Evolutionary conservation across 2,329 filamentous ascomycete genomes (phyloP), one percentile per base, ranked within the genome.

Genomic region (Talaromyces sp.): DNA sequence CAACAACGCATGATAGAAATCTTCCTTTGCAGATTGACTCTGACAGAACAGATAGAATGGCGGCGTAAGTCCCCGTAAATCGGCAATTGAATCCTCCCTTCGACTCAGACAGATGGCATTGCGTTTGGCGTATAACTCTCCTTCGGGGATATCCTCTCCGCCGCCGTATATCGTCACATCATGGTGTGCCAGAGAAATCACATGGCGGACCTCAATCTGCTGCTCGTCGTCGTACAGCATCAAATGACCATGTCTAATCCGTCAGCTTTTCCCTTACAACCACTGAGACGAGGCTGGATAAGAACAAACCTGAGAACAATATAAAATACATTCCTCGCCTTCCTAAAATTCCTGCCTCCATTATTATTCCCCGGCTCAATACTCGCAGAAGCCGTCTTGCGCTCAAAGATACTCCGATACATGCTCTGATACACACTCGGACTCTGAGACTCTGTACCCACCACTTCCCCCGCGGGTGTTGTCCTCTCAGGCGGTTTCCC

Each of bases 151-250:
- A 62, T 82, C 79, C 14, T 89, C 88, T 64, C 88, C 90, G 33
- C 93, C 94, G 7, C 89, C 91, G 77, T 93, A 95, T 72, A 98
- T 87, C 71, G 89, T 90, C 64, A 98, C 86, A 69, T 79, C 73
- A 79, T 98, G 92, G 72, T 97, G 90, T 39, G 92, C 90, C 10
- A 99, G 85, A 0, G 93, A 97, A 64, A 99, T 92, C 63, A 99
- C 95, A 79, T 98, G 93, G 68, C 94, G 90, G 16, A 99, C 95
- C 78, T 99, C 95, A 70, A 97, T 85, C 77, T 98, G 93, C 70
- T 96, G 92, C 62, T 92, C 89, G 73, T 98, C 93, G 75, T 99
- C 95, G 77, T 97, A 99, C 10, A 99, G 87, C 92, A 99, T 97
- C 60, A 99, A 81, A 75, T 98, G 93, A 43, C 94, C 93, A 78